phyloP scores from a whole-genome alignment of 352 stramenopile genomes.

The Elongisporangium prolatum region DNA sequence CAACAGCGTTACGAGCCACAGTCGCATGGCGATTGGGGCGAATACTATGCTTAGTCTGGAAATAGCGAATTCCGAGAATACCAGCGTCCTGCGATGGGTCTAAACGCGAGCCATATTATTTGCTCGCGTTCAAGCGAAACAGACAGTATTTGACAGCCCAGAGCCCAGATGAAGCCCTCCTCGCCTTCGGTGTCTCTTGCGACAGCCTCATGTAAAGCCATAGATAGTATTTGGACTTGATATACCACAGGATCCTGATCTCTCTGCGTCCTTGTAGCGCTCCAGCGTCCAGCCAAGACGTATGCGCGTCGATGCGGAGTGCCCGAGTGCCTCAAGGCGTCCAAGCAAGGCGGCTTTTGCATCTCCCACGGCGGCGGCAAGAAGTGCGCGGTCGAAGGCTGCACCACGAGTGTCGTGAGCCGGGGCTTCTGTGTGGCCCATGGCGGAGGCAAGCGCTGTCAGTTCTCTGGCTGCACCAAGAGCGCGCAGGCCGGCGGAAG shows the following conservation, averaged over 20 bases:
- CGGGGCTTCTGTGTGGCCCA: conserved; percentile 58
- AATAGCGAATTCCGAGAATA: background rate
- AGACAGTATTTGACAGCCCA: background rate
- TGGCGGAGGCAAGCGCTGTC: conserved; percentile 50
- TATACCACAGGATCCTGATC: background rate
- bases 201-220: background rate
- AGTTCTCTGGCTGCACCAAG: conserved; percentile 21
- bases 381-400: conserved; percentile 43
- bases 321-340: conserved; percentile 42
- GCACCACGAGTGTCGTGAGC: conserved; percentile 49
- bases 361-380: conserved; percentile 54
- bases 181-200: background rate
- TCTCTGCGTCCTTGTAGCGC: background rate
- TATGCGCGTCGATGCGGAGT: conserved; percentile 30
- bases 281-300: background rate
- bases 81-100: background rate
- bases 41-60: background rate
- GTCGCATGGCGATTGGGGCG: background rate
- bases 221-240: background rate
- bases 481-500: conserved; percentile 36
- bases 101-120: background rate
- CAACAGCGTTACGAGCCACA: too few species aligned
- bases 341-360: conserved; percentile 45
- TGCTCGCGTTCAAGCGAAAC: background rate
- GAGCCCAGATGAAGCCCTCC: background rate